A percentile compares a stretch with the other conserved stretches of the same genome.
These are phyloP conservation scores for Metschnikowia vanudenii DNA, from an alignment of 805 yeast genomes.

Conservation along the genomic window DNA sequence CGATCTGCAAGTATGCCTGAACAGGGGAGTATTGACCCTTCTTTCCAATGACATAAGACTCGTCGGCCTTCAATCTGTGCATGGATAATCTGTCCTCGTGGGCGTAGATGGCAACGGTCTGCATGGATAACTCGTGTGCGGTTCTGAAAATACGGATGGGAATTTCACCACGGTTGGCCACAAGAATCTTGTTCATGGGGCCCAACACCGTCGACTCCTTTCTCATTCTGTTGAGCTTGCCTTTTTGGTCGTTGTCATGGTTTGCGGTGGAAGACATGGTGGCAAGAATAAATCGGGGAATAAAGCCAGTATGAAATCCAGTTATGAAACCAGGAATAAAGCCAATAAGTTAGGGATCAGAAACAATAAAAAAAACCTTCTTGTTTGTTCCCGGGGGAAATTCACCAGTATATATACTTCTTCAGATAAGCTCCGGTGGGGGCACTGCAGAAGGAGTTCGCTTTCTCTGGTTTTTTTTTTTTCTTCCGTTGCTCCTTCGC, in stretches of 20 bases:
- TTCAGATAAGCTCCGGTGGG: not conserved
- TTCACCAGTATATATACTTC: not conserved
- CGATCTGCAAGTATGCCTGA: constrained; percentile 92
- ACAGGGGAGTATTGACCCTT: constrained; percentile 92
- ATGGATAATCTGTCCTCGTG: constrained; percentile 92
- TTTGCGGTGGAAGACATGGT: constrained; percentile 13
- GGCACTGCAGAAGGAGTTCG: not conserved
- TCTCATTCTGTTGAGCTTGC: constrained; percentile 39
- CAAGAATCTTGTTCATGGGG: constrained; percentile 60
- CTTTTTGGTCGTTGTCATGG: constrained; percentile 14
- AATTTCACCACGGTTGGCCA: constrained; percentile 83
- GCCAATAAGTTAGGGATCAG: too few relatives aligned
- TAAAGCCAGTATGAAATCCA: not conserved
- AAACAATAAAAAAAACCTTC: not conserved
- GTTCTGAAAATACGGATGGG: constrained; percentile 91
- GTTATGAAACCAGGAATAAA: not conserved
- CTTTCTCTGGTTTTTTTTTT: not conserved
- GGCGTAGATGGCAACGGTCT: constrained; percentile 94
- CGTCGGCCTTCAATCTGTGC: constrained; percentile 94
- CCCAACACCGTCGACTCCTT: constrained; percentile 44
- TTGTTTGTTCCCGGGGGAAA: not conserved
- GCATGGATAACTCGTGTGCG: constrained; percentile 96
- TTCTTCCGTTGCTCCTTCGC: not conserved
- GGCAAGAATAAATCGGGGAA: not conserved
- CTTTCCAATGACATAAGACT: constrained; percentile 87